These are phyloP conservation scores for Erodium trifolium DNA, from an alignment of 441 rosid genomes.

Conservation along the genomic window DNA sequence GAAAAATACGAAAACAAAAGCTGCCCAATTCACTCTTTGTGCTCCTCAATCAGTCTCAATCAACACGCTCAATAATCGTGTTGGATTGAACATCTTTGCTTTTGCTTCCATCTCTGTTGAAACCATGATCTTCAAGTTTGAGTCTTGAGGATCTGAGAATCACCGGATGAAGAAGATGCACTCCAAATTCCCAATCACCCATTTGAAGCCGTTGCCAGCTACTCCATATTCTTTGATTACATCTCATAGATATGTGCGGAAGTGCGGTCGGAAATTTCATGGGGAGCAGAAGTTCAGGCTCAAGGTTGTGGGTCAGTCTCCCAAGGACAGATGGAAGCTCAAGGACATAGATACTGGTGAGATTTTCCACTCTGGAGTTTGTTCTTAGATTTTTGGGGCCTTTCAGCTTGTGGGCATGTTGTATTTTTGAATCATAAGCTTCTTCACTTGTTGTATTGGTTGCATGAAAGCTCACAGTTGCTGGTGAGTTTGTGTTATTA, in stretches of 20 bases:
- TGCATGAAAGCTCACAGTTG: neutral
- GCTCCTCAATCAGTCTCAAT: conserved; percentile 6
- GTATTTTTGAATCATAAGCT: conserved; percentile 3
- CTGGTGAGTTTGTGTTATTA: neutral
- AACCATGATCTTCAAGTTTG: conserved; percentile 3
- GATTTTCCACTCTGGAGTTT: conserved; percentile 13
- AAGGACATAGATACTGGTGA: conserved; percentile 57
- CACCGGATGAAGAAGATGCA: conserved; percentile 20
- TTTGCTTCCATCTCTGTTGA: neutral
- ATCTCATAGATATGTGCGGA: conserved; percentile 19
- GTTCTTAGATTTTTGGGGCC: neutral
- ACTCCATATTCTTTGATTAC: conserved; percentile 21
- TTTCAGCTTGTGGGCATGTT: neutral
- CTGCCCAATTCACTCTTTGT: neutral
- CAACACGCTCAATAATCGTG: neutral
- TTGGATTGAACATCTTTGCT: neutral
- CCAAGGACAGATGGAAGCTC: conserved; percentile 60
- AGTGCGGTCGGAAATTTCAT: conserved; percentile 20
- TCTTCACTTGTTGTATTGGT: conserved; percentile 3
- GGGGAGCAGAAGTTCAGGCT: neutral
- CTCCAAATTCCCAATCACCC: conserved; percentile 21
- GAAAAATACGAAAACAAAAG: neutral
- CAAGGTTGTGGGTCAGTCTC: conserved; percentile 47
- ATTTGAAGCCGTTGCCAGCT: conserved; percentile 20
- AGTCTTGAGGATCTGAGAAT: conserved; percentile 14